A percentile compares a stretch with the other conserved stretches of the same genome.
These are phyloP conservation scores for Sphaerulina musiva DNA, from an alignment of 2,329 filamentous ascomycete genomes.

Conservation along the genomic window DNA sequence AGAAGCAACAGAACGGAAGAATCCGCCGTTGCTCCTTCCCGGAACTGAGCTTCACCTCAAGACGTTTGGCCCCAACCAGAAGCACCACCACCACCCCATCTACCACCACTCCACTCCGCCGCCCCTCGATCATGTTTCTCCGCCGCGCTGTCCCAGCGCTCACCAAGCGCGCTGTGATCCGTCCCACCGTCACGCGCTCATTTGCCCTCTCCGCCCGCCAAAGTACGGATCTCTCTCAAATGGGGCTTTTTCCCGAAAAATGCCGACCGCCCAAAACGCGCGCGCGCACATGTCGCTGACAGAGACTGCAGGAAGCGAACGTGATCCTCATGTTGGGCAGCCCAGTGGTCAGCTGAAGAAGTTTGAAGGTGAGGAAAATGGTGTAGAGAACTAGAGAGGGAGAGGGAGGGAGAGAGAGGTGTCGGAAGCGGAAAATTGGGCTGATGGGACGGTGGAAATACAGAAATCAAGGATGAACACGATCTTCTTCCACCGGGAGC, in stretches of 20 bases:
- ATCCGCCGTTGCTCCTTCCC: not conserved
- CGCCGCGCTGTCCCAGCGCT: constrained; percentile 46
- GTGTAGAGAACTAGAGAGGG: too few species aligned
- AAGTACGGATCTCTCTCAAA: constrained; percentile 35
- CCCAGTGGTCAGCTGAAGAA: constrained; percentile 38
- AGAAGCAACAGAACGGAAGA: not conserved
- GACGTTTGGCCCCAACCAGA: not conserved
- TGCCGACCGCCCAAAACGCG: not conserved
- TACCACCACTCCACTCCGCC: constrained; percentile 3
- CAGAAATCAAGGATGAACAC: constrained; percentile 75
- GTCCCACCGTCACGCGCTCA: constrained; percentile 36
- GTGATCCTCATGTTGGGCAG: constrained; percentile 36
- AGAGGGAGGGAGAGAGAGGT: not conserved
- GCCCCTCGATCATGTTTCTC: constrained; percentile 37
- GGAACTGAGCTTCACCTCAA: not conserved
- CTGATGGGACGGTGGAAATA: constrained; percentile 37
- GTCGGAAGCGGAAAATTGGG: constrained; percentile 1
- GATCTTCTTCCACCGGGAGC: constrained; percentile 85
- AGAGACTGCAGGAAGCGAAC: constrained; percentile 11
- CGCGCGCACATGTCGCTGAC: constrained; percentile 7
- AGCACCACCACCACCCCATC: not conserved
- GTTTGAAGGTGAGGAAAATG: constrained; percentile 37
- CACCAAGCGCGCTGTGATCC: constrained; percentile 41
- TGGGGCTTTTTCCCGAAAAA: constrained; percentile 10
- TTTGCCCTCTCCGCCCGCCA: constrained; percentile 44